phyloP scores from a whole-genome alignment of 192 early-diverging fungal species.

The Coemansia sp. region DNA sequence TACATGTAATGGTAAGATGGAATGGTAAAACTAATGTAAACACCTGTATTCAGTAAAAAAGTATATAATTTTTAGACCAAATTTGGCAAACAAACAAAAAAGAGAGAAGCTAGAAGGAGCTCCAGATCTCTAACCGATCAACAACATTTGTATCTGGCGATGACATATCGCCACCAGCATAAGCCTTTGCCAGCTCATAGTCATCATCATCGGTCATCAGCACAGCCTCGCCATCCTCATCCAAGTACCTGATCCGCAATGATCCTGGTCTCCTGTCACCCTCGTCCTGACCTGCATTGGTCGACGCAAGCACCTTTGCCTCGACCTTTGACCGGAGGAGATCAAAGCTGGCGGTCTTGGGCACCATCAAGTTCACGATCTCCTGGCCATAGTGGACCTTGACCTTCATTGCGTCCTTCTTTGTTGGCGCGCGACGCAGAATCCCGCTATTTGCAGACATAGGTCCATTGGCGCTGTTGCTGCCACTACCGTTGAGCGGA shows the following conservation, averaged over 20 bases:
- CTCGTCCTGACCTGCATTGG: constrained; percentile 13
- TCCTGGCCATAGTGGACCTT: constrained; percentile 53
- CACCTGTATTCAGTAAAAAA: not conserved
- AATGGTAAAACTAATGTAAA: no score
- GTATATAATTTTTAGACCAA: not conserved
- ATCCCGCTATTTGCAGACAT: constrained; percentile 12
- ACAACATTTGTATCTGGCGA: constrained; percentile 49
- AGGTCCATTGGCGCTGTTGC: not conserved
- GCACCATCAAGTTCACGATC: constrained; percentile 49
- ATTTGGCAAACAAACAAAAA: no score
- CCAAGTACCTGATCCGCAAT: constrained; percentile 76
- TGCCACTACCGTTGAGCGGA: constrained; percentile 12
- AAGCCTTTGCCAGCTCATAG: constrained; percentile 69
- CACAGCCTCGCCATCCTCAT: constrained; percentile 84
- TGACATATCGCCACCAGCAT: constrained; percentile 56
- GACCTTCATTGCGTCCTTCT: constrained; percentile 54
- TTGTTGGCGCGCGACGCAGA: constrained; percentile 47
- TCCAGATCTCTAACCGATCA: constrained; percentile 63
- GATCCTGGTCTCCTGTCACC: not conserved
- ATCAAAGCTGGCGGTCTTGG: constrained; percentile 42
- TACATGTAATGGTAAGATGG: no score
- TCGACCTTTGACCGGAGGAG: constrained; percentile 30
- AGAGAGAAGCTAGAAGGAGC: constrained; percentile 34
- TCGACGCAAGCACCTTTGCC: constrained; percentile 31
- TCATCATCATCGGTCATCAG: constrained; percentile 91